Evolutionary conservation across 202 grass and related monocot species (phyloP).

Genomic region (Brachypodium distachyon): DNA sequence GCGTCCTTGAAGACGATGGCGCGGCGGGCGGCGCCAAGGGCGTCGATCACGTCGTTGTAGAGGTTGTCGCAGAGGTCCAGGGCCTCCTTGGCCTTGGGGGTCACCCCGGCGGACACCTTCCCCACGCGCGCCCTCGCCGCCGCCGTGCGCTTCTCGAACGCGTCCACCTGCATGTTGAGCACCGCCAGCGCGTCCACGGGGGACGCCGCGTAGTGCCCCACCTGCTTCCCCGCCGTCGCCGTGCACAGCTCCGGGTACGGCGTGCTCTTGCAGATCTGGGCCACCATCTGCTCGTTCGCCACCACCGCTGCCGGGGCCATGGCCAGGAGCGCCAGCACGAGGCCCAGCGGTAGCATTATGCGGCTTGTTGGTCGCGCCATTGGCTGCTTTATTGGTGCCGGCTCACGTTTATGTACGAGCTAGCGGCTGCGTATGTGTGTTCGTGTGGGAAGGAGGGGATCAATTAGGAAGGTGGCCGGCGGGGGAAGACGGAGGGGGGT

Average conservation of each 20-base stretch:
- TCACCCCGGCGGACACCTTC: neutral
- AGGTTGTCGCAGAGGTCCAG: slow-evolving; percentile 9
- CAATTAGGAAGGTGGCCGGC: neutral
- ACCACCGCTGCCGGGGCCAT: neutral
- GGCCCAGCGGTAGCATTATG: no score
- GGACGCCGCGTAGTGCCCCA: neutral
- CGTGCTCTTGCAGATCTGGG: slow-evolving; percentile 21
- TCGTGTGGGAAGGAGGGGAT: no score
- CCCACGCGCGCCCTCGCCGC: neutral
- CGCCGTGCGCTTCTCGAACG: neutral
- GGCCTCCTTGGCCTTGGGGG: neutral
- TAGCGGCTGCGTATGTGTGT: neutral
- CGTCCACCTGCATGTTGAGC: slow-evolving; percentile 35
- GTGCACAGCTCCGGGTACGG: slow-evolving; percentile 22
- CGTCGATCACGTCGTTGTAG: slow-evolving; percentile 26
- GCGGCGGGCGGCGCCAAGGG: slow-evolving; percentile 15
- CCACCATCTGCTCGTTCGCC: no score
- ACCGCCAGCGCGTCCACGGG: slow-evolving; percentile 12
- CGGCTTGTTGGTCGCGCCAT: slow-evolving; percentile 15
- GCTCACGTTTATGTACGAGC: neutral
- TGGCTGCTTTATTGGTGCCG: neutral
- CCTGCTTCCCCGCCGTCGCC: neutral
- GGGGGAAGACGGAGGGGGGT: neutral
- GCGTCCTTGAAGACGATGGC: slow-evolving; percentile 41
- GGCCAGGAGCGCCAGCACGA: slow-evolving; percentile 7